Conservation (phyloP, 208 protist genomes). For the Trypanosoma conorhini region DNA sequence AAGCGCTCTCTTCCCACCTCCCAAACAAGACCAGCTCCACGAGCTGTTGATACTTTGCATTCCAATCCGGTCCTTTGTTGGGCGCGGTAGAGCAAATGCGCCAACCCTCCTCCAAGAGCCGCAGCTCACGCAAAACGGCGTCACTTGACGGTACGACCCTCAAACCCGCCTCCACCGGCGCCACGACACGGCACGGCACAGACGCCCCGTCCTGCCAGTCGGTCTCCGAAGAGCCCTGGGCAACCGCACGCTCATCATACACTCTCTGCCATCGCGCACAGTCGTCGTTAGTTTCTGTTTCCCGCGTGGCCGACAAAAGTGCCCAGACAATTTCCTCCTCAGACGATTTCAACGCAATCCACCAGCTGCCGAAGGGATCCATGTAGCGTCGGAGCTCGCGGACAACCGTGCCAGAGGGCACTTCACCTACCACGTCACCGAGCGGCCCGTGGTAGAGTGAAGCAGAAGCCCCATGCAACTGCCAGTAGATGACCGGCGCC, state of each 20-base stretch:
- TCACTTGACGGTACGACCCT: conserved; percentile 13
- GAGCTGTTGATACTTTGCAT: conserved; percentile 30
- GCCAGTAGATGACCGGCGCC: conserved; percentile 47
- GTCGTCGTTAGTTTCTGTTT: background rate
- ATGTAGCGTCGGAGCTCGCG: conserved; percentile 52
- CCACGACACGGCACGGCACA: background rate
- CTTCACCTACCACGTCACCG: conserved; percentile 53
- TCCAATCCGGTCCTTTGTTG: conserved; percentile 28
- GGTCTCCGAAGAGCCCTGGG: background rate
- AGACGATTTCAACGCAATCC: conserved; percentile 43
- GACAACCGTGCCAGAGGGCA: conserved; percentile 49
- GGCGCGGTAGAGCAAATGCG: background rate
- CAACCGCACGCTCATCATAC: conserved; percentile 24
- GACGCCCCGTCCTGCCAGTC: background rate
- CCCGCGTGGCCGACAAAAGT: conserved; percentile 2
- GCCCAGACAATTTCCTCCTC: conserved; percentile 61
- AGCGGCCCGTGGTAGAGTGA: conserved; percentile 64
- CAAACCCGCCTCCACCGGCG: conserved; percentile 1
- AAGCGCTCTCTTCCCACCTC: conserved; percentile 11
- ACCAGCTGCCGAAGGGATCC: conserved; percentile 74
- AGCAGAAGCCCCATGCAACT: conserved; percentile 31
- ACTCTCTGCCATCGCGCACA: conserved; percentile 37
- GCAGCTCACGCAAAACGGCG: conserved; percentile 5
- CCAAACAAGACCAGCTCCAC: conserved; percentile 27
- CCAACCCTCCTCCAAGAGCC: conserved; percentile 20